Evolutionary conservation across 495 filamentous ascomycete species (phyloP).

Genomic region (Hypomontagnella monticulosa): DNA sequence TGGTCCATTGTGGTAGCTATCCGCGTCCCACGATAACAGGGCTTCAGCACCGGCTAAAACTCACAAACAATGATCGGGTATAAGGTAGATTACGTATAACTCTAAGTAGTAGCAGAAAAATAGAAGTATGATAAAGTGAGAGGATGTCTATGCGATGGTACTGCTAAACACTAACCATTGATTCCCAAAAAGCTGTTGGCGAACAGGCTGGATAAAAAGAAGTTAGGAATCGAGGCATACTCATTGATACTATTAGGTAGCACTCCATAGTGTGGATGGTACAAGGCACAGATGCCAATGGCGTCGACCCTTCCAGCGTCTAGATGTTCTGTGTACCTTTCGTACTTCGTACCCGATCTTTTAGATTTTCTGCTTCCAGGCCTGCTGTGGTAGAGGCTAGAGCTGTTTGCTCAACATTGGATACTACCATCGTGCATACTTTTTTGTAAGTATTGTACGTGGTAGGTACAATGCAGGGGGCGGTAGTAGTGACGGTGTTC

Average conservation of each 20-base stretch:
- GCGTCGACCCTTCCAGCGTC: too few species aligned
- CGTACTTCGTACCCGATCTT: slow-evolving; percentile 6
- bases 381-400: too few species aligned
- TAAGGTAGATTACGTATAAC: background rate
- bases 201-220: slow-evolving; percentile 3
- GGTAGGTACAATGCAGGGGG: slow-evolving; percentile 19
- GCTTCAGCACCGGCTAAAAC: background rate
- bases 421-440: slow-evolving; percentile 1
- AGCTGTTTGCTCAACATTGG: slow-evolving; percentile 14
- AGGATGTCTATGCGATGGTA: too few species aligned
- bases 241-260: too few species aligned
- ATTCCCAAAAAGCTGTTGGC: too few species aligned
- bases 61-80: background rate
- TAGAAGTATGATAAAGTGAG: too few species aligned
- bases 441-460: slow-evolving; percentile 14
- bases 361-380: slow-evolving; percentile 10
- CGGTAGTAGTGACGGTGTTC: background rate
- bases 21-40: background rate
- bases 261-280: too few species aligned
- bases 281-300: too few species aligned
- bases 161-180: too few species aligned
- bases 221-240: background rate
- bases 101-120: too few species aligned
- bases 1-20: slow-evolving; percentile 37
- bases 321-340: too few species aligned